Conservation (phyloP, 495 filamentous ascomycete species). For the Tuber aestivum region DNA sequence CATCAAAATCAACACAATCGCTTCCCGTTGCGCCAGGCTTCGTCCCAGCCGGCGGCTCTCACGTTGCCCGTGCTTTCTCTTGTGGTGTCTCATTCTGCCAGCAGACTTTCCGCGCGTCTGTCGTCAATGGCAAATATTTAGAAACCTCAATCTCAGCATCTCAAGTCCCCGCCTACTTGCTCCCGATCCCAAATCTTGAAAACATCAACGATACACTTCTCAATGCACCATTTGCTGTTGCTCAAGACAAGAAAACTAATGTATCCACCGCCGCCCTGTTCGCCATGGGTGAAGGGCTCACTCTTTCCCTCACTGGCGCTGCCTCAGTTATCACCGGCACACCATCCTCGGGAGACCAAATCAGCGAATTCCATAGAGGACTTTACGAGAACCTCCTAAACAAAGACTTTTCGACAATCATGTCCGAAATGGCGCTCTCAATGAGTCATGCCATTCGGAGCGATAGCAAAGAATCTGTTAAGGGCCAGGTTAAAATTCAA, state of each 20-base stretch:
- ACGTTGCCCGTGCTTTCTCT: conserved; percentile 24
- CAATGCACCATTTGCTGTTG: conserved; percentile 8
- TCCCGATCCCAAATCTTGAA: conserved; percentile 17
- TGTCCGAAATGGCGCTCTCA: conserved; percentile 11
- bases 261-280: conserved; percentile 22
- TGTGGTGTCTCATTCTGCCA: conserved; percentile 33
- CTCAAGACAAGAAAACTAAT: conserved; percentile 7
- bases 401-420: conserved; percentile 12
- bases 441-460: conserved; percentile 33
- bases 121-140: conserved; percentile 7
- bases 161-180: conserved; percentile 10
- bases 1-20: conserved; percentile 5
- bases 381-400: conserved; percentile 26
- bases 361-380: conserved; percentile 32
- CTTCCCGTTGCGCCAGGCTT: conserved; percentile 33
- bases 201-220: conserved; percentile 29
- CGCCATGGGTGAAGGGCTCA: conserved; percentile 25
- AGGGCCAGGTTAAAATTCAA: conserved; percentile 8
- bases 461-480: conserved; percentile 7
- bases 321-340: background rate
- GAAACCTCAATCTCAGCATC: conserved; percentile 7
- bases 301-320: conserved; percentile 23
- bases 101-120: conserved; percentile 9
- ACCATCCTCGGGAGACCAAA: conserved; percentile 11
- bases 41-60: conserved; percentile 17